Percentiles rank a stretch among this genome's conserved stretches.
These are phyloP conservation scores for Thermothelomyces thermophilus DNA, from an alignment of 2,329 filamentous ascomycete genomes.

Conservation along the genomic window DNA sequence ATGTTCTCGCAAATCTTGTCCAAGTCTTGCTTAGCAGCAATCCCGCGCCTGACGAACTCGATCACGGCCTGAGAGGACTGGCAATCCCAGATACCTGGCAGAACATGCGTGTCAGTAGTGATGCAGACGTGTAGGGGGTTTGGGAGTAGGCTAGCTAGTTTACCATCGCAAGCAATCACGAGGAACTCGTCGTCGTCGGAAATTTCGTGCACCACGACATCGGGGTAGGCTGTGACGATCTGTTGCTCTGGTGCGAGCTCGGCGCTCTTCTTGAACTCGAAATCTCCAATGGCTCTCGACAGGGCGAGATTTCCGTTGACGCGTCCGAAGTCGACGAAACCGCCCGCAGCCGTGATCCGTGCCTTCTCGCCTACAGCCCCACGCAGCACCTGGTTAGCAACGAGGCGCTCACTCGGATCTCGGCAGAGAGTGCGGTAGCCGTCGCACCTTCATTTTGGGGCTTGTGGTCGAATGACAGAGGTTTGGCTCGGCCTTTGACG, in stretches of 20 bases:
- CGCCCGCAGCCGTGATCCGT: constrained; percentile 88
- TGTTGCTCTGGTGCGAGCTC: constrained; percentile 96
- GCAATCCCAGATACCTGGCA: constrained; percentile 94
- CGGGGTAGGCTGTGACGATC: constrained; percentile 94
- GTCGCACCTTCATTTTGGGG: constrained; percentile 86
- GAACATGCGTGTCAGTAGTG: background rate
- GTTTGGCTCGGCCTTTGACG: constrained; percentile 95
- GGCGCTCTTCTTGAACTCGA: constrained; percentile 99
- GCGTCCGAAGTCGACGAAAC: constrained; percentile 96
- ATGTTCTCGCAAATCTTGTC: constrained; percentile 98
- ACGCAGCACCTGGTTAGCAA: constrained; percentile 15
- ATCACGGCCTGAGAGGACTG: constrained; percentile 96
- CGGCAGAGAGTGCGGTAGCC: background rate
- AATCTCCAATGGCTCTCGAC: constrained; percentile 95
- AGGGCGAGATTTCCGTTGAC: constrained; percentile 97
- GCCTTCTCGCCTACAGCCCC: constrained; percentile 75
- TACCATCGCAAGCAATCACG: constrained; percentile 88
- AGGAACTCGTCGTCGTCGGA: constrained; percentile 93
- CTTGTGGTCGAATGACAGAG: constrained; percentile 98
- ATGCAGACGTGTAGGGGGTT: background rate
- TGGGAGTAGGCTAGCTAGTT: constrained; percentile 35
- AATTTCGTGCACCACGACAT: constrained; percentile 86
- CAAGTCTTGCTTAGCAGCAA: constrained; percentile 91
- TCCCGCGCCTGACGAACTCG: constrained; percentile 93
- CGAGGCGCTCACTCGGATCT: background rate